Evolutionary conservation across 257 asterid genomes (phyloP).

Genomic region (Agastache rugosa): DNA sequence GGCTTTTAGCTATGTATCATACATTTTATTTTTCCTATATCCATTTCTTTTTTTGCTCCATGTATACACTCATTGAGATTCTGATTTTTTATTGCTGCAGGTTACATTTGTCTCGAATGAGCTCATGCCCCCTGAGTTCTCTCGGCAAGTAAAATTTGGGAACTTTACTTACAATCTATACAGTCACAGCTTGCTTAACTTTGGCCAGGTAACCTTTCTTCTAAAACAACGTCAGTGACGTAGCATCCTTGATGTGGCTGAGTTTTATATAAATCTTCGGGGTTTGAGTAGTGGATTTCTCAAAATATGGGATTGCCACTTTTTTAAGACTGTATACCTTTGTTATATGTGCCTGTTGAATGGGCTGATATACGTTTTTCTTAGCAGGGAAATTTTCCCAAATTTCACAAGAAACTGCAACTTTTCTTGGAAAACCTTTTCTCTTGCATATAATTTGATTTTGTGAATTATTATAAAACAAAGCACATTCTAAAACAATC

Average conservation of each 20-base stretch:
- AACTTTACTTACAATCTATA: slow-evolving; percentile 80
- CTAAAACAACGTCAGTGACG: neutral
- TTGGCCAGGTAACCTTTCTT: slow-evolving; percentile 81
- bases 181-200: slow-evolving; percentile 97
- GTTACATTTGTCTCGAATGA: slow-evolving; percentile 84
- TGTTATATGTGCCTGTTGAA: neutral
- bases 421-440: neutral
- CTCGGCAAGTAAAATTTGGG: slow-evolving; percentile 65
- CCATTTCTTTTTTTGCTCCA: neutral
- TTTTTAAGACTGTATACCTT: neutral
- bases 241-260: slow-evolving; percentile 12
- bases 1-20: neutral
- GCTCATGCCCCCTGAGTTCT: slow-evolving; percentile 74
- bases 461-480: slow-evolving; percentile 1
- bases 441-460: slow-evolving; percentile 9
- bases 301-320: neutral
- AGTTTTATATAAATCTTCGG: slow-evolving; percentile 1
- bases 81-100: slow-evolving; percentile 48
- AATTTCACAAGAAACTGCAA: slow-evolving; percentile 4
- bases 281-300: slow-evolving; percentile 19
- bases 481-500: neutral
- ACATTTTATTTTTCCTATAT: neutral
- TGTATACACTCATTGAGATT: slow-evolving; percentile 6
- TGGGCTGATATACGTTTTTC: neutral
- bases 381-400: slow-evolving; percentile 8